Evolutionary conservation across 1,284 basidiomycete species (phyloP).

Genomic region (Cryptococcus sp.): DNA sequence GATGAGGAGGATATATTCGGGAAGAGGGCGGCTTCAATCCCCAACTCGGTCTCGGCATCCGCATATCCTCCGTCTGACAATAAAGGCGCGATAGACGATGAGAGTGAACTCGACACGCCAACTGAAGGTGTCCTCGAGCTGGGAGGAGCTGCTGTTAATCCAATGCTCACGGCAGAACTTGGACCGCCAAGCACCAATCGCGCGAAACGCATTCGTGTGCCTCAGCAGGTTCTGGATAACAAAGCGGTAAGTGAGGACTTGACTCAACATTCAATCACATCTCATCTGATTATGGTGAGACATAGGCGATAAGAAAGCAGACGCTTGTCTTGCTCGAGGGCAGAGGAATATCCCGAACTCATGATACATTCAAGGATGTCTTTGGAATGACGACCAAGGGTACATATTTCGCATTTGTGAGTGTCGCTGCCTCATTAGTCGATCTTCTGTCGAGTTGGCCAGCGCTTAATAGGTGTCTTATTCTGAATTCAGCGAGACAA

Average conservation of each 20-base stretch:
- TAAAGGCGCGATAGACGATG: too few relatives aligned
- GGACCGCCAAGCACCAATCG: conserved; percentile 6
- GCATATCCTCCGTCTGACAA: too few relatives aligned
- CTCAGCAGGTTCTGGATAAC: conserved; percentile 45
- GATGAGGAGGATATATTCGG: conserved; percentile 48
- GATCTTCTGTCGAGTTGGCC: not conserved
- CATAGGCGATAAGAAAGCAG: conserved; percentile 47
- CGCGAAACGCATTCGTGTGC: conserved; percentile 20
- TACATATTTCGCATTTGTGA: conserved; percentile 47
- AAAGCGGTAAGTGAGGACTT: conserved; percentile 37
- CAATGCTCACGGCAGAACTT: conserved; percentile 1
- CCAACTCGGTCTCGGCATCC: conserved; percentile 1
- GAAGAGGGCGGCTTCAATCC: conserved; percentile 19
- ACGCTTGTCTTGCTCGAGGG: conserved; percentile 37
- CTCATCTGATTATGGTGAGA: not conserved
- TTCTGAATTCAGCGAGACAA: conserved; percentile 6
- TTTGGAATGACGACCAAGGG: conserved; percentile 47
- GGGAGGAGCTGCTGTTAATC: not conserved
- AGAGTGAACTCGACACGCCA: too few relatives aligned
- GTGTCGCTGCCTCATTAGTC: conserved; percentile 10
- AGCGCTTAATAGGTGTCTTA: not conserved
- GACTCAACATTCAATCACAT: not conserved
- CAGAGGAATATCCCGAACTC: conserved; percentile 32
- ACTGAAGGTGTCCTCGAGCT: too few relatives aligned
- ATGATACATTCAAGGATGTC: conserved; percentile 46